phyloP scores from a whole-genome alignment of 83 land plant genomes.

The Larix sibirica region DNA sequence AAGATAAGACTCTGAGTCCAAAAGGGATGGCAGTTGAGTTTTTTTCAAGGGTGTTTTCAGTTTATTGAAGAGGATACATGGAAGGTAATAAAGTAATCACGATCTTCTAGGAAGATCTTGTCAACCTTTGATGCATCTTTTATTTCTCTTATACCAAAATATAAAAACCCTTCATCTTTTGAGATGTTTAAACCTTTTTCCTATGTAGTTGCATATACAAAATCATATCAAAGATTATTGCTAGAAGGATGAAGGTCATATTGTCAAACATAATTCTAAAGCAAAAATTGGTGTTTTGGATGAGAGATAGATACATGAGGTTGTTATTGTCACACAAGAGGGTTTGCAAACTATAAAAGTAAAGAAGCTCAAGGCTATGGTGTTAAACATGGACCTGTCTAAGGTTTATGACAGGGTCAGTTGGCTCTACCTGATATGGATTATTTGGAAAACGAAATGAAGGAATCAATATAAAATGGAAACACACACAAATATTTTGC shows the following conservation, averaged over 20 bases:
- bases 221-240: too few relatives aligned
- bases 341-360: background rate
- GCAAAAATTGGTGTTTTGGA: background rate
- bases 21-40: background rate
- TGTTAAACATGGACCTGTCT: background rate
- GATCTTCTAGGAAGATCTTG: background rate
- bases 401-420: background rate
- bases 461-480: too few relatives aligned
- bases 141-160: background rate
- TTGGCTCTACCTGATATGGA: background rate
- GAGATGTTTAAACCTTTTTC: too few relatives aligned
- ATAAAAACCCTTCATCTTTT: background rate
- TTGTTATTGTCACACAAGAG: background rate
- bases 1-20: background rate
- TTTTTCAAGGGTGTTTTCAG: too few relatives aligned
- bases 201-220: too few relatives aligned
- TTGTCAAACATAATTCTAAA: background rate
- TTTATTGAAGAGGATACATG: too few relatives aligned
- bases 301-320: background rate
- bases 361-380: background rate
- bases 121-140: background rate
- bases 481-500: too few relatives aligned
- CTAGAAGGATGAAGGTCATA: background rate
- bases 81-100: too few relatives aligned
- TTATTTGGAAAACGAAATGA: too few relatives aligned